These are phyloP conservation scores for Penicillium robsamsonii DNA, from an alignment of 495 filamentous ascomycete species.

Conservation along the genomic window DNA sequence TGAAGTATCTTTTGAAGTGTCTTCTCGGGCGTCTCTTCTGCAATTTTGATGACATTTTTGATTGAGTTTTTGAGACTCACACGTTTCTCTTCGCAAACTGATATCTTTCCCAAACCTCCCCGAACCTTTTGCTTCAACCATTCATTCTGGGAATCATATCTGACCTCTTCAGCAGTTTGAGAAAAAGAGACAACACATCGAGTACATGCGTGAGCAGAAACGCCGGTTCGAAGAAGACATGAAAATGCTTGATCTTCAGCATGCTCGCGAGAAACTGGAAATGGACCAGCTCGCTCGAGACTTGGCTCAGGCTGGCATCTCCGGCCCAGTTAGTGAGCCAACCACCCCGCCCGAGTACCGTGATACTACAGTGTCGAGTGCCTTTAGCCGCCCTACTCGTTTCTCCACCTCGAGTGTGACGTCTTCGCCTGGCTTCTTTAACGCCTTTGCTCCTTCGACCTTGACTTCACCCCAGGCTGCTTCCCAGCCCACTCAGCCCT, in stretches of 20 bases:
- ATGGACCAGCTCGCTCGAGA: slow-evolving; percentile 79
- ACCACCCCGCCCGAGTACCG: slow-evolving; percentile 95
- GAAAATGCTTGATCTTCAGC: slow-evolving; percentile 77
- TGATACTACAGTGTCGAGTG: slow-evolving; percentile 69
- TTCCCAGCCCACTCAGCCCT: slow-evolving; percentile 26
- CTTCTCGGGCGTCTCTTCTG: background rate
- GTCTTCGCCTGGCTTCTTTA: slow-evolving; percentile 74
- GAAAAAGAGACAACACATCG: slow-evolving; percentile 86
- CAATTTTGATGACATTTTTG: background rate
- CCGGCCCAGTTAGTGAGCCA: slow-evolving; percentile 83
- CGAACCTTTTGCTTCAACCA: background rate
- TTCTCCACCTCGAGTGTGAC: slow-evolving; percentile 81
- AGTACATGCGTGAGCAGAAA: slow-evolving; percentile 79
- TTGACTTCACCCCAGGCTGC: slow-evolving; percentile 58
- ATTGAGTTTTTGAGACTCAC: background rate
- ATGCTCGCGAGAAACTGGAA: slow-evolving; percentile 75
- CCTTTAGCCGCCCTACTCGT: slow-evolving; percentile 73
- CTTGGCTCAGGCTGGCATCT: slow-evolving; percentile 58
- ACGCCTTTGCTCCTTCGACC: slow-evolving; percentile 69
- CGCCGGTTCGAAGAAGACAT: slow-evolving; percentile 84
- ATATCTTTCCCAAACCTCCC: background rate
- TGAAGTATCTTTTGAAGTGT: background rate
- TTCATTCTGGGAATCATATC: slow-evolving; percentile 8
- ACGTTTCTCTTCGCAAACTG: background rate
- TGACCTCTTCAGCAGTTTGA: slow-evolving; percentile 64